Conservation (phyloP, 2,329 filamentous ascomycete genomes). For the Lojkania enalia region DNA sequence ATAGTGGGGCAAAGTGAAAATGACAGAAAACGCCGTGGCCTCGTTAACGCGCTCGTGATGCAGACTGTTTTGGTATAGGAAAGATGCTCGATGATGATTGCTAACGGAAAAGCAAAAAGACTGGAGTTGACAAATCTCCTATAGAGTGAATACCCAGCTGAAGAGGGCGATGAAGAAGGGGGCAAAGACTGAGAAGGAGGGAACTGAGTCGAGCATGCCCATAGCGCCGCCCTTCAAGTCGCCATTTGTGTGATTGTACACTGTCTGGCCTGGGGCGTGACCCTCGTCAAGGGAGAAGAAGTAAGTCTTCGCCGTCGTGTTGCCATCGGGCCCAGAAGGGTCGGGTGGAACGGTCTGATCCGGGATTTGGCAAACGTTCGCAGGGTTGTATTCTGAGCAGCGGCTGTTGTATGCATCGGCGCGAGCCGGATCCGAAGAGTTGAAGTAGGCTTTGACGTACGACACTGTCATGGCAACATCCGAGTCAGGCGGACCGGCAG, state of each 20-base stretch:
- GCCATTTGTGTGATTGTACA: conserved; percentile 21
- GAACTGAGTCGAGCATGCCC: conserved; percentile 17
- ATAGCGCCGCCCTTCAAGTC: conserved; percentile 13
- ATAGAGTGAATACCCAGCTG: conserved; percentile 19
- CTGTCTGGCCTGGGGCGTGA: conserved; percentile 36
- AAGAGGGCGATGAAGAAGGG: conserved; percentile 32
- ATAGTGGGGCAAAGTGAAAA: conserved; percentile 9
- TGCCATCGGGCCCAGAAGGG: conserved; percentile 21
- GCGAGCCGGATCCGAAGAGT: conserved; percentile 57
- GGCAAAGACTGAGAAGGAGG: conserved; percentile 23
- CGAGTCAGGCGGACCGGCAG: conserved; percentile 65
- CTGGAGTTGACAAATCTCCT: not conserved
- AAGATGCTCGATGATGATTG: not conserved
- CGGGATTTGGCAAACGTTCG: conserved; percentile 40
- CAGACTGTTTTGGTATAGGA: too few species aligned
- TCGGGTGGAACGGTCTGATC: conserved; percentile 37
- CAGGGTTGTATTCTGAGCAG: conserved; percentile 32
- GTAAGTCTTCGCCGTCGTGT: conserved; percentile 37
- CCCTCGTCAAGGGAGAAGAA: conserved; percentile 38
- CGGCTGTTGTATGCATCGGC: conserved; percentile 35
- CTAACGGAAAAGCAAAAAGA: not conserved
- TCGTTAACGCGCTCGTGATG: conserved; percentile 21
- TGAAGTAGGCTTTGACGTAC: conserved; percentile 81
- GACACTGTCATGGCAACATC: conserved; percentile 67
- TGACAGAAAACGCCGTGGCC: conserved; percentile 19